phyloP scores from a whole-genome alignment of 2,329 filamentous ascomycete species.

The Epicoccum nigrum region DNA sequence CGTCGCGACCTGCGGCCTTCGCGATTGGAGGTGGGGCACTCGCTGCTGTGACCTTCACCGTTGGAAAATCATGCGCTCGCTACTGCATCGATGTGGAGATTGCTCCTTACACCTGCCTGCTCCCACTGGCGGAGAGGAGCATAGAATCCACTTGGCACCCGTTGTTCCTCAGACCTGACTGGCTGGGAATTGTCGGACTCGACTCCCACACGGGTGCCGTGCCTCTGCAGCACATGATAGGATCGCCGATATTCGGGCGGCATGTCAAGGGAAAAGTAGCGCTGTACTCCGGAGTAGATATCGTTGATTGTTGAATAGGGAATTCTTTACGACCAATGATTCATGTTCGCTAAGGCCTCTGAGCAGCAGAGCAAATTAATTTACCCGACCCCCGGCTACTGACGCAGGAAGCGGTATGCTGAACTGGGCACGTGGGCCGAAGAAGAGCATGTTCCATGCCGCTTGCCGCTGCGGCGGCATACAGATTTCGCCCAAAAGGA shows the following conservation, averaged over 20 bases:
- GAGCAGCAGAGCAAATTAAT: neutral
- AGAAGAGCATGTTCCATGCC: conserved; percentile 8
- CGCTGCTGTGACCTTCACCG: conserved; percentile 22
- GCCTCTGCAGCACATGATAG: conserved; percentile 7
- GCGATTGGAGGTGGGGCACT: conserved; percentile 32
- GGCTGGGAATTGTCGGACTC: conserved; percentile 10
- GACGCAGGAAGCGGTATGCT: neutral
- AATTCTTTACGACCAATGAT: neutral
- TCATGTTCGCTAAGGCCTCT: neutral
- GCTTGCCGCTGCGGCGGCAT: conserved; percentile 11
- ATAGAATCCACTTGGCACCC: conserved; percentile 23
- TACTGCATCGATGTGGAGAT: conserved; percentile 29
- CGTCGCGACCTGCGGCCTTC: conserved; percentile 22
- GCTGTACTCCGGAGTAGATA: conserved; percentile 4
- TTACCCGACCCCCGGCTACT: neutral
- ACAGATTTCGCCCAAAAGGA: neutral
- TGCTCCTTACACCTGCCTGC: conserved; percentile 17
- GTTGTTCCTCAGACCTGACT: conserved; percentile 15
- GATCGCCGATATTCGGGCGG: conserved; percentile 9
- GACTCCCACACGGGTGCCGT: conserved; percentile 16
- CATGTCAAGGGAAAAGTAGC: neutral
- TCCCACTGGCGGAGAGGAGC: conserved; percentile 22
- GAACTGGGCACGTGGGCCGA: conserved; percentile 8
- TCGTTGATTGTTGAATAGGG: neutral
- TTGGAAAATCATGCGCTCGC: conserved; percentile 28